Evolutionary conservation across 1,139 yeast genomes (phyloP).

Genomic region (Geotrichum candidum): DNA sequence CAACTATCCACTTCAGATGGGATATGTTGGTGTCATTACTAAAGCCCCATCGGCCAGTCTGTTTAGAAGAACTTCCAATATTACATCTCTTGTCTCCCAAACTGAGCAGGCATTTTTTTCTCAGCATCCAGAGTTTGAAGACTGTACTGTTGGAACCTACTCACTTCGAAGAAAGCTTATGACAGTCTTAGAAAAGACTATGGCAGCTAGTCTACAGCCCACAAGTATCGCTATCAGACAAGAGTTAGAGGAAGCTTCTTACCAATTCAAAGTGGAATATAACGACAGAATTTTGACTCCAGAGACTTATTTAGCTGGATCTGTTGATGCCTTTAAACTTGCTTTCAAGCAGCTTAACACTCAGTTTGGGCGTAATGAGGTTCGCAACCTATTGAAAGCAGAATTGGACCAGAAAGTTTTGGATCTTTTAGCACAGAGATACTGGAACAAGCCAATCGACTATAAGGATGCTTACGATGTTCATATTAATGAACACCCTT

Average conservation of each 20-base stretch:
- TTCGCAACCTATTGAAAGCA: constrained; percentile 69
- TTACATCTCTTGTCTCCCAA: constrained; percentile 37
- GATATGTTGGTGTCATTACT: constrained; percentile 95
- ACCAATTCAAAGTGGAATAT: constrained; percentile 91
- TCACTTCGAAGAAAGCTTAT: constrained; percentile 73
- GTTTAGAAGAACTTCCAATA: constrained; percentile 28
- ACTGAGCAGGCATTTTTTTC: constrained; percentile 43
- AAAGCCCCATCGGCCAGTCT: constrained; percentile 51
- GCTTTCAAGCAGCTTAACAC: constrained; percentile 83
- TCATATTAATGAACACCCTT: constrained; percentile 41
- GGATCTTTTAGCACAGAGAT: constrained; percentile 79
- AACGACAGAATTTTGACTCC: constrained; percentile 92
- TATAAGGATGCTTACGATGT: constrained; percentile 10
- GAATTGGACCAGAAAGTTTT: constrained; percentile 85
- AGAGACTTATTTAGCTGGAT: constrained; percentile 86
- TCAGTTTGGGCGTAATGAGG: constrained; percentile 75
- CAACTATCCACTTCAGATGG: constrained; percentile 88
- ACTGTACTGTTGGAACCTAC: constrained; percentile 73
- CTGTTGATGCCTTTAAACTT: constrained; percentile 78
- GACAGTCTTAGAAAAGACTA: constrained; percentile 79
- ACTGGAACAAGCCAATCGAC: constrained; percentile 70
- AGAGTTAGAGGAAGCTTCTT: constrained; percentile 89
- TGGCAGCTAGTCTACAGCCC: constrained; percentile 85
- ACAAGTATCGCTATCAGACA: constrained; percentile 80
- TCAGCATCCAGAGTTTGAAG: constrained; percentile 58